Evolutionary conservation across 352 stramenopile species (phyloP).

Genomic region (Globisporangium megalacanthum): DNA sequence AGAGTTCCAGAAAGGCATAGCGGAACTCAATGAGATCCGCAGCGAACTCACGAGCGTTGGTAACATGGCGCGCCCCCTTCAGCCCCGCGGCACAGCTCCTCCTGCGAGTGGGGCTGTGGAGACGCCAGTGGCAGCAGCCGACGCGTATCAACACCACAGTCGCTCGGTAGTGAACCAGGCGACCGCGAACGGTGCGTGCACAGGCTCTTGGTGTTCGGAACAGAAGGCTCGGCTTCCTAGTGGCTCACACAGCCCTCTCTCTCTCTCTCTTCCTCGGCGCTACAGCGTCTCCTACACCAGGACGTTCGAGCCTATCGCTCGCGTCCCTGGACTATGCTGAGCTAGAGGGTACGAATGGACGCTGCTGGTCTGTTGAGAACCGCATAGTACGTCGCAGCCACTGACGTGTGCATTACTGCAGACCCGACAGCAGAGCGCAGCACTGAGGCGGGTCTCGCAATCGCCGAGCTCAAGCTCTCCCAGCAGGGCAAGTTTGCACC

Average conservation of each 20-base stretch:
- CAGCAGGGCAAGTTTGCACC: slow-evolving; percentile 44
- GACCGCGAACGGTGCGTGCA: not conserved
- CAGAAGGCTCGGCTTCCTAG: no score
- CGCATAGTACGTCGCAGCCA: no score
- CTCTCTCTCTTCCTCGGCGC: no score
- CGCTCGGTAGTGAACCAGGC: not conserved
- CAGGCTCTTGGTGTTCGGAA: no score
- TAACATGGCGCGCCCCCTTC: slow-evolving; percentile 48
- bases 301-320: slow-evolving; percentile 34
- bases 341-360: slow-evolving; percentile 11
- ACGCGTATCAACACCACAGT: not conserved
- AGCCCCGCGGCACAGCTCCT: slow-evolving; percentile 25
- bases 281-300: not conserved
- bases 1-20: slow-evolving; percentile 71
- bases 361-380: no score
- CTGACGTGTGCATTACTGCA: not conserved
- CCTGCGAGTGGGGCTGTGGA: not conserved
- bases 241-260: no score
- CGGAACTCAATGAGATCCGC: slow-evolving; percentile 78
- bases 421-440: slow-evolving; percentile 13
- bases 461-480: slow-evolving; percentile 59
- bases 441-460: slow-evolving; percentile 47
- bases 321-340: slow-evolving; percentile 24
- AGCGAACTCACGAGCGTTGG: slow-evolving; percentile 67
- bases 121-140: slow-evolving; percentile 1